These are phyloP conservation scores for Erysimum cheiri DNA, from an alignment of 441 rosid species.

Conservation along the genomic window DNA sequence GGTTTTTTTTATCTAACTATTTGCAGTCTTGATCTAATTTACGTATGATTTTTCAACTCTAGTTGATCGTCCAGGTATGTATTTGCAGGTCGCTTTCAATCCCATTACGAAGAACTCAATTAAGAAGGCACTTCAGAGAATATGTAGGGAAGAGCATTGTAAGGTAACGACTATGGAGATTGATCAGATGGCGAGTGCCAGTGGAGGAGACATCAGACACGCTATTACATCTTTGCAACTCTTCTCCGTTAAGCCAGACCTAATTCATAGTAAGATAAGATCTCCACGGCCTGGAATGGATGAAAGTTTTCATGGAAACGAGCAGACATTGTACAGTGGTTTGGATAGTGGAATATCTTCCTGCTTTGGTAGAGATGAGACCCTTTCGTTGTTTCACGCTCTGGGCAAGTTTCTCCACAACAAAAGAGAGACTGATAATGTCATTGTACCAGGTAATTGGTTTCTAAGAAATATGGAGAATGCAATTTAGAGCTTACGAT, in stretches of 20 bases:
- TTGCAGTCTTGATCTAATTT: constrained; percentile 26
- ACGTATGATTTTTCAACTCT: constrained; percentile 35
- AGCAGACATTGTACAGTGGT: constrained; percentile 46
- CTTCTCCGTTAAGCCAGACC: constrained; percentile 61
- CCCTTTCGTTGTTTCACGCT: constrained; percentile 88
- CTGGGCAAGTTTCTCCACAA: constrained; percentile 95
- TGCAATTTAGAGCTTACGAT: constrained; percentile 28
- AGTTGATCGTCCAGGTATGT: constrained; percentile 35
- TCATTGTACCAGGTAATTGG: constrained; percentile 52
- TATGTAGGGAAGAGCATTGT: constrained; percentile 74
- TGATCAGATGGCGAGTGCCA: constrained; percentile 74
- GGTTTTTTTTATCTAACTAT: constrained; percentile 59
- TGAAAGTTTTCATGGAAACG: constrained; percentile 41
- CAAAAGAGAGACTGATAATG: constrained; percentile 73
- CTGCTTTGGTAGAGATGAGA: constrained; percentile 79
- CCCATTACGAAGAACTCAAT: constrained; percentile 82
- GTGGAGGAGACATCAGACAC: constrained; percentile 96
- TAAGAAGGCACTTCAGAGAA: constrained; percentile 70
- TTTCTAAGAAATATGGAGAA: constrained; percentile 12
- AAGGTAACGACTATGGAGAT: constrained; percentile 62
- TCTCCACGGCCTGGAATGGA: constrained; percentile 39
- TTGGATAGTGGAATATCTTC: constrained; percentile 53
- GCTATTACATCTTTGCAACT: constrained; percentile 90
- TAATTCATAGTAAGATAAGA: constrained; percentile 35
- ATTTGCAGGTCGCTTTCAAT: constrained; percentile 78